Percentiles rank a stretch among this genome's conserved stretches.
phyloP scores from a whole-genome alignment of 768 basidiomycete species.

The Harrya chromipes region DNA sequence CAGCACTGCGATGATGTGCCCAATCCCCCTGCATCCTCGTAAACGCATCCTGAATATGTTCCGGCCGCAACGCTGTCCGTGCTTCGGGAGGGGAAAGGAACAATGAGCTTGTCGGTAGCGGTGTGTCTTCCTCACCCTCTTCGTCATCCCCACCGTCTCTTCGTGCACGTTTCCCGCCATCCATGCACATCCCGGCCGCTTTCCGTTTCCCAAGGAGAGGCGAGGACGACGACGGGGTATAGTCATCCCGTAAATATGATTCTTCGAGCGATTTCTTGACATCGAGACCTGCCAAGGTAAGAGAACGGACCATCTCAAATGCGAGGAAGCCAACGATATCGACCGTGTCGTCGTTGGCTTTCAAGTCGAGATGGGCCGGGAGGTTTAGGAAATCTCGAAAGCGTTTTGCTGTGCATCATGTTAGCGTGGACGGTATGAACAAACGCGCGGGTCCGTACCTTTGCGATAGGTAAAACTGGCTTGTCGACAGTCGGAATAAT shows the following conservation, averaged over 20 bases:
- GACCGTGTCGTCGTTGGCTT: constrained; percentile 89
- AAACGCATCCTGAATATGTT: constrained; percentile 91
- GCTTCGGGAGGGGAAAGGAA: constrained; percentile 84
- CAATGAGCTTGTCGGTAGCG: constrained; percentile 65
- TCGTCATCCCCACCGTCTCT: constrained; percentile 51
- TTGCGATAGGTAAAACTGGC: constrained; percentile 97
- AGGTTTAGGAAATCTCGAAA: constrained; percentile 94
- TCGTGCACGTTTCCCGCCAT: constrained; percentile 44
- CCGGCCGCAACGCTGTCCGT: constrained; percentile 70
- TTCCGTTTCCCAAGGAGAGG: constrained; percentile 73
- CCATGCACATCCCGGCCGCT: constrained; percentile 43
- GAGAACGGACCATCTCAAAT: constrained; percentile 94
- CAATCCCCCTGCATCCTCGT: constrained; percentile 86
- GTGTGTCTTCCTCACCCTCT: constrained; percentile 59
- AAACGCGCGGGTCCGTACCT: constrained; percentile 48
- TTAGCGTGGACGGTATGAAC: neutral
- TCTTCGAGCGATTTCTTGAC: constrained; percentile 81
- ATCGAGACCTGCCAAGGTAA: constrained; percentile 83
- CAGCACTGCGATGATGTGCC: constrained; percentile 76
- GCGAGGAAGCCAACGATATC: constrained; percentile 97
- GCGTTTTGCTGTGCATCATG: constrained; percentile 66
- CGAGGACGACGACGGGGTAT: constrained; percentile 42
- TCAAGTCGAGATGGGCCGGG: constrained; percentile 80
- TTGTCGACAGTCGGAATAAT: constrained; percentile 95
- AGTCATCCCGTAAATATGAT: constrained; percentile 62